These are phyloP conservation scores for Xylaria palmicola DNA, from an alignment of 495 filamentous ascomycete species.

Conservation along the genomic window DNA sequence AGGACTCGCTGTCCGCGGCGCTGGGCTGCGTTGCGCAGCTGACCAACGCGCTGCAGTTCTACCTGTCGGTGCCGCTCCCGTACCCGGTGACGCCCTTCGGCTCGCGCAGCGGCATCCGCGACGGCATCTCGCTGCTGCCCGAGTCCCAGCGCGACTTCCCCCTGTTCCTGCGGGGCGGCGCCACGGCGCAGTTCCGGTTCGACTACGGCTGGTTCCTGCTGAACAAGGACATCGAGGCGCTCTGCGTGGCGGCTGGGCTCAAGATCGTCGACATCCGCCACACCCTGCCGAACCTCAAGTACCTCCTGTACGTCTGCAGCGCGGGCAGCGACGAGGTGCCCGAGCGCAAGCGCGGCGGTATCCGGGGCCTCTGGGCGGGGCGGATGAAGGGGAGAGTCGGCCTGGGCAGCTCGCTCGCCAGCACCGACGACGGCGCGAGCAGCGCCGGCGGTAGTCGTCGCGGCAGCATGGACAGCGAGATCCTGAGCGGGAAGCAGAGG, in stretches of 20 bases:
- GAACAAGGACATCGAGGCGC: conserved; percentile 88
- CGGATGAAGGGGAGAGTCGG: conserved; percentile 27
- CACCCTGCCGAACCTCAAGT: conserved; percentile 90
- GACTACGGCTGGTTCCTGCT: conserved; percentile 94
- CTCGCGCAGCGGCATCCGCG: conserved; percentile 74
- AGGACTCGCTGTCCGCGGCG: conserved; percentile 73
- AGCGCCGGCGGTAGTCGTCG: conserved; percentile 45
- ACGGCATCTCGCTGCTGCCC: conserved; percentile 70
- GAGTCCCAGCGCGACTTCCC: conserved; percentile 70
- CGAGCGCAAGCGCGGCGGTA: conserved; percentile 72
- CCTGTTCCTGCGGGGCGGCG: conserved; percentile 68
- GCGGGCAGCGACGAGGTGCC: conserved; percentile 76
- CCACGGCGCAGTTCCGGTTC: conserved; percentile 75
- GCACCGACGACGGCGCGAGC: conserved; percentile 33
- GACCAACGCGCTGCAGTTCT: conserved; percentile 74
- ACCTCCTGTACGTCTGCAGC: conserved; percentile 81
- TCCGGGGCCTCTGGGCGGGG: conserved; percentile 61
- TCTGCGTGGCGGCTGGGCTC: conserved; percentile 72
- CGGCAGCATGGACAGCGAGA: conserved; percentile 49
- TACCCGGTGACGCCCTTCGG: conserved; percentile 74
- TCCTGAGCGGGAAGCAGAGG: conserved; percentile 27
- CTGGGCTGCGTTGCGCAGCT: conserved; percentile 80
- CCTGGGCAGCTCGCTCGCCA: conserved; percentile 16
- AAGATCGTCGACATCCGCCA: conserved; percentile 83
- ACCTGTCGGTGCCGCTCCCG: conserved; percentile 73